These are phyloP conservation scores for Cystobasidium sp. DNA, from an alignment of 1,284 basidiomycete genomes.

Conservation along the genomic window DNA sequence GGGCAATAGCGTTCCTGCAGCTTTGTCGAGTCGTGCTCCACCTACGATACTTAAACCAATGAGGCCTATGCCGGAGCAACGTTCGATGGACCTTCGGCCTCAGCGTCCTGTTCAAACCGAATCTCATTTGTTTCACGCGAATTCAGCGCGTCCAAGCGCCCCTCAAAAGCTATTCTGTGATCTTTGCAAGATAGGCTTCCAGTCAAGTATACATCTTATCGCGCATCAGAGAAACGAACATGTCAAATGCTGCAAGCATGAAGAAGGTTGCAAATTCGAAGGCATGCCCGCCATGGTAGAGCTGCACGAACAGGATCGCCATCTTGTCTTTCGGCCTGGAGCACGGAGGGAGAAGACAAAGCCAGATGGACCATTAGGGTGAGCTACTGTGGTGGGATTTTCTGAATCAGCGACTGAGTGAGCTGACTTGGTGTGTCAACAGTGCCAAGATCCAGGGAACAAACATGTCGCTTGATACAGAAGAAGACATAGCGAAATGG, in stretches of 20 bases:
- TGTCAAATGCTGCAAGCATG: slow-evolving; percentile 25
- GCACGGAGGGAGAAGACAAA: slow-evolving; percentile 70
- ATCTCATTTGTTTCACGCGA: not conserved
- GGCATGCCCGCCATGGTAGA: slow-evolving; percentile 76
- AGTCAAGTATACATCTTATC: slow-evolving; percentile 15
- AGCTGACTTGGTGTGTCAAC: not conserved
- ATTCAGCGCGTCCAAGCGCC: not conserved
- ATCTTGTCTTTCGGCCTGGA: slow-evolving; percentile 77
- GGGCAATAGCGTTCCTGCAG: not conserved
- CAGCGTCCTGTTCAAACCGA: not conserved
- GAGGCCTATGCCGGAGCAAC: not conserved
- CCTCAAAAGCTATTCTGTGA: slow-evolving; percentile 10
- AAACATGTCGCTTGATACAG: slow-evolving; percentile 72
- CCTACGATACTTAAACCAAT: slow-evolving; percentile 2
- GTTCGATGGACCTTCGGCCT: not conserved
- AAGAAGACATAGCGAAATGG: slow-evolving; percentile 81
- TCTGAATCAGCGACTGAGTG: not conserved
- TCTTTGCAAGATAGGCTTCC: slow-evolving; percentile 21
- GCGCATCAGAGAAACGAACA: slow-evolving; percentile 38
- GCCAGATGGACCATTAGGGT: slow-evolving; percentile 42
- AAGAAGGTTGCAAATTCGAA: slow-evolving; percentile 69
- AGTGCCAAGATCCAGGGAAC: slow-evolving; percentile 74
- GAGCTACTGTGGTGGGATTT: not conserved
- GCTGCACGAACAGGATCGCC: slow-evolving; percentile 86
- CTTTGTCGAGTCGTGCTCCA: not conserved